Base-by-base conservation (phyloP, 2,329 filamentous ascomycete genomes). In the Sphaerulina musiva region DNA sequence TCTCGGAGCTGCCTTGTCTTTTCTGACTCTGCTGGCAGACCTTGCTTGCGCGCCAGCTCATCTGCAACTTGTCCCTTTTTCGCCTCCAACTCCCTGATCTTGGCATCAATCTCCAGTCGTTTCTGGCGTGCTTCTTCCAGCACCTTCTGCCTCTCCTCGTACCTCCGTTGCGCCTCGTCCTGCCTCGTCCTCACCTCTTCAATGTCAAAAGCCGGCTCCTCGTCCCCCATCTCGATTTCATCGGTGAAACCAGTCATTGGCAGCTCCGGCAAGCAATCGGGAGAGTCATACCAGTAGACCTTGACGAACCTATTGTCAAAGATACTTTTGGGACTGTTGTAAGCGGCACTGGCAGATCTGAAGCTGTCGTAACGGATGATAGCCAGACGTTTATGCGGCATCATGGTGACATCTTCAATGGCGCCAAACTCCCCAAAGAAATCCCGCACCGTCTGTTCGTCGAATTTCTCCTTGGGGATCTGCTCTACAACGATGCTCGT, bases 301-400 rank as follows among this genome's bases (percentile, higher is more conserved):
- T 89, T 91, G 46, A 93, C 88, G 62, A 93, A 93, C 9, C 88
- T 78, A 62, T 92, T 93, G 64, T 91, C 86, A 65, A 92, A 93
- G 43, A 93, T 84, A 45, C 84, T 84, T 65, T 89, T 89, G 0
- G 88, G 87, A 7, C 85, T 90, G 45, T 79, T 78, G 67, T 88
- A 89, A 2, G 88, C 88, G 12, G 80, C 79, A 55, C 83, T 80
- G 11, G 88, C 88, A 11, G 81, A 72, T 6, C 77, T 77, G 78
- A 84, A 86, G 41, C 76, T 77, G 48, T 82, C 78, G 62, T 79
- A 93, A 61, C 83, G 86, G 59, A 93, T 77, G 31, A 87, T 74
- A 1, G 87, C 87, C 12, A 89, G 70, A 41, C 80, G 78, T 65
- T 84, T 84, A 66, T 84, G 80, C 1, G 78, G 74, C 61, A 86